phyloP scores from a whole-genome alignment of 805 yeast species.

The Candida palmyrensis region DNA sequence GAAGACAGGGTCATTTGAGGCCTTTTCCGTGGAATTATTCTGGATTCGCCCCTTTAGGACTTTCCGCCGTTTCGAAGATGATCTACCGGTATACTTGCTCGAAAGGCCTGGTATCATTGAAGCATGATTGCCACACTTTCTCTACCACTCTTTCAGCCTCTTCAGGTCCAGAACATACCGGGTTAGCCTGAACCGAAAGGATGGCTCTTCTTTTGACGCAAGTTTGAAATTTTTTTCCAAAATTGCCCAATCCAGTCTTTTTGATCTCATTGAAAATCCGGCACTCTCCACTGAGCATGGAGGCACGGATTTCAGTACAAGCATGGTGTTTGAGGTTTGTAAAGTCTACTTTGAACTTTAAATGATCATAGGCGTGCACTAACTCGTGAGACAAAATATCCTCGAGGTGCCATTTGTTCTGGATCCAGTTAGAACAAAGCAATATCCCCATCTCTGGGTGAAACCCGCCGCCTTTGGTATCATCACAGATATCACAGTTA shows the following conservation, averaged over 20 bases:
- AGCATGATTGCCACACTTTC: conserved; percentile 89
- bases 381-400: conserved; percentile 91
- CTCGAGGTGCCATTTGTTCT: conserved; percentile 74
- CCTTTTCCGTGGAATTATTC: too few species aligned
- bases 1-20: too few species aligned
- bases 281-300: conserved; percentile 92
- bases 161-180: conserved; percentile 64
- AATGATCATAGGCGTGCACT: conserved; percentile 88
- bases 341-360: conserved; percentile 87
- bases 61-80: background rate
- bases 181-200: conserved; percentile 80
- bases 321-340: conserved; percentile 86
- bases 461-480: conserved; percentile 82
- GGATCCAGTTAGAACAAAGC: conserved; percentile 78
- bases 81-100: conserved; percentile 76
- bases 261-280: conserved; percentile 80
- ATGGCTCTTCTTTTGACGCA: conserved; percentile 89
- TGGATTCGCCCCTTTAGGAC: background rate
- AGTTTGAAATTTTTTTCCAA: conserved; percentile 80
- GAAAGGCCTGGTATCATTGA: conserved; percentile 92
- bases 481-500: conserved; percentile 80
- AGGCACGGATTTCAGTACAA: conserved; percentile 93
- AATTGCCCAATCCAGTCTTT: conserved; percentile 44
- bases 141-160: conserved; percentile 78
- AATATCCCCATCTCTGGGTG: conserved; percentile 86